These are phyloP conservation scores for Nakaseomyces delphensis DNA, from an alignment of 1,139 yeast species.

Conservation along the genomic window DNA sequence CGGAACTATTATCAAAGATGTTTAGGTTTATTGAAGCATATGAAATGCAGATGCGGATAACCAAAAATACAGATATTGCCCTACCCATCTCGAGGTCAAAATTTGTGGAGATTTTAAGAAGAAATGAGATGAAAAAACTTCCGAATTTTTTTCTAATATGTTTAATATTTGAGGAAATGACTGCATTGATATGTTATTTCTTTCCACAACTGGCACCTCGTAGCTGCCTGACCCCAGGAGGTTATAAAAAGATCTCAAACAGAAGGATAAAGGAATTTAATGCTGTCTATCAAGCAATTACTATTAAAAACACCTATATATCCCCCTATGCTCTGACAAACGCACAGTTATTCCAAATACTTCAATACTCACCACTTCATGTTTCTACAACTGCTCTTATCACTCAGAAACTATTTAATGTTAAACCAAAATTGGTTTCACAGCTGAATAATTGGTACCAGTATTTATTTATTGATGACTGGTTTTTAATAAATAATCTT, in stretches of 20 bases:
- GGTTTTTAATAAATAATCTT: constrained; percentile 20
- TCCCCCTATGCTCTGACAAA: constrained; percentile 11
- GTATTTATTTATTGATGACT: constrained; percentile 27
- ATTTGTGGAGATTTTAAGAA: constrained; percentile 22
- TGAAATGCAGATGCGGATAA: constrained; percentile 13
- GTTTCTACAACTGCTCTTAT: constrained; percentile 18
- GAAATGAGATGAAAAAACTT: constrained; percentile 24
- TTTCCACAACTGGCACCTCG: constrained; percentile 27
- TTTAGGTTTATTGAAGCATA: constrained; percentile 16
- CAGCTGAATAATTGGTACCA: constrained; percentile 18
- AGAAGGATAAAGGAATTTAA: constrained; percentile 6
- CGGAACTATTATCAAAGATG: background rate
- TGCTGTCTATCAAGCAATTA: background rate
- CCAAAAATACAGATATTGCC: background rate
- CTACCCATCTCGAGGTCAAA: constrained; percentile 17
- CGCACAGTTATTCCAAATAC: background rate
- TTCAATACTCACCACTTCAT: constrained; percentile 1
- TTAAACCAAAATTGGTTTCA: constrained; percentile 16
- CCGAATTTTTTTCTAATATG: constrained; percentile 22
- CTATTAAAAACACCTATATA: background rate
- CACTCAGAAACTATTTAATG: constrained; percentile 14
- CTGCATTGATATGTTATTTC: constrained; percentile 22
- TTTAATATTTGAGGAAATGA: constrained; percentile 25
- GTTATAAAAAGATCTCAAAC: constrained; percentile 19
- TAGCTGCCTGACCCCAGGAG: constrained; percentile 26